Evolutionary conservation across 2,329 filamentous ascomycete genomes (phyloP).

Genomic region (Cercospora beticola): DNA sequence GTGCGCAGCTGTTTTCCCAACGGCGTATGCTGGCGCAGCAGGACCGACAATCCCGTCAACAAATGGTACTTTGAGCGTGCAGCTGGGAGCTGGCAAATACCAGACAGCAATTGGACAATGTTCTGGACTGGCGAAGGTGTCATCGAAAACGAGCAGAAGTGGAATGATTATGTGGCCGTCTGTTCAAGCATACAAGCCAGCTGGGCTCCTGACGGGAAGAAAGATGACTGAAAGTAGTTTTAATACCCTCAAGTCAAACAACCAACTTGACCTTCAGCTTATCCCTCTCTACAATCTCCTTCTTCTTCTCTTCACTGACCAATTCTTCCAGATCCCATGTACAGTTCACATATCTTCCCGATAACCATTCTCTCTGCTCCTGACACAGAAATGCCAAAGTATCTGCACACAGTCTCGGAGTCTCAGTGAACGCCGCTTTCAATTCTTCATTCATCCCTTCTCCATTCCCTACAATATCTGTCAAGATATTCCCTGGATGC

Average conservation of each 20-base stretch:
- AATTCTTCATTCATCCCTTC: conserved; percentile 13
- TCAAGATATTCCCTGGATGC: background rate
- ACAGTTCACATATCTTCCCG: conserved; percentile 40
- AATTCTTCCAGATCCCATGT: conserved; percentile 44
- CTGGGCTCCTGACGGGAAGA: conserved; percentile 46
- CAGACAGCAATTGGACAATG: conserved; percentile 90
- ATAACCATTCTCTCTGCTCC: conserved; percentile 42
- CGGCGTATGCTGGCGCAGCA: conserved; percentile 89
- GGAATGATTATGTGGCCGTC: conserved; percentile 51
- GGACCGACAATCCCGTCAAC: conserved; percentile 91
- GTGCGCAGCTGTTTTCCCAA: conserved; percentile 81
- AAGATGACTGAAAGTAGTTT: conserved; percentile 28
- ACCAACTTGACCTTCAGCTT: background rate
- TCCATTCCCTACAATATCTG: background rate
- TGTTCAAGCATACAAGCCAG: conserved; percentile 51
- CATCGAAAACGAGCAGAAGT: conserved; percentile 46
- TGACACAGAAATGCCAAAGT: conserved; percentile 36
- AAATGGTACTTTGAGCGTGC: conserved; percentile 99
- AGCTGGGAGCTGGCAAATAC: conserved; percentile 76
- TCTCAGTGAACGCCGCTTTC: conserved; percentile 32
- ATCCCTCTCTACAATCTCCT: background rate
- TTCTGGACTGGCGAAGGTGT: conserved; percentile 82
- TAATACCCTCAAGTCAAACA: background rate
- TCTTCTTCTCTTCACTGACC: background rate
- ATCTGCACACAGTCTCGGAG: conserved; percentile 35